phyloP scores from a whole-genome alignment of 1,284 basidiomycete genomes.

The Prillingera fragicola region DNA sequence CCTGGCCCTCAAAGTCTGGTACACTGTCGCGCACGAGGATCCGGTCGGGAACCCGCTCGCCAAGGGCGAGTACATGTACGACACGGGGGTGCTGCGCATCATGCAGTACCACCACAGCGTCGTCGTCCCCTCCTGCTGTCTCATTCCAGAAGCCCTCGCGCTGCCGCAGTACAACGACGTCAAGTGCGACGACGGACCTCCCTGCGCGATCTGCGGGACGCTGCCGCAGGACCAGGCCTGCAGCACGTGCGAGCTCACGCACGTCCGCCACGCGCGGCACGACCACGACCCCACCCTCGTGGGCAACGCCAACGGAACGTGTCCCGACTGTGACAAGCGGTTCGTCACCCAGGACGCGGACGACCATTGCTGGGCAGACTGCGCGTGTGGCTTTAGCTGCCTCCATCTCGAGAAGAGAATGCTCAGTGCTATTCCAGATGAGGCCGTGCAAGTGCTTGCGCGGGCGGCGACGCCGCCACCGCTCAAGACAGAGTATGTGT shows the following conservation, averaged over 20 bases:
- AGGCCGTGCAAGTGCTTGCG: too few species aligned
- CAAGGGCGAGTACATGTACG: constrained; percentile 3
- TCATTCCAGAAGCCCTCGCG: constrained; percentile 9
- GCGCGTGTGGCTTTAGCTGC: constrained; percentile 16
- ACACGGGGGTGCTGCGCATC: constrained; percentile 6
- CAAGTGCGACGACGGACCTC: neutral
- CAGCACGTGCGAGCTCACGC: constrained; percentile 14
- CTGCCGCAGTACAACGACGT: constrained; percentile 1
- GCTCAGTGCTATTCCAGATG: neutral
- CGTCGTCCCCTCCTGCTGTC: constrained; percentile 10
- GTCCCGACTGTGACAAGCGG: constrained; percentile 13
- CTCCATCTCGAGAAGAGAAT: constrained; percentile 6
- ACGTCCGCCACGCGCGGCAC: constrained; percentile 17
- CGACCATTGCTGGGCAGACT: constrained; percentile 9
- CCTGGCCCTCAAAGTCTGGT: constrained; percentile 34
- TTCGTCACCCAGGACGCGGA: neutral
- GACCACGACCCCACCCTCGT: constrained; percentile 19
- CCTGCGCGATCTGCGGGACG: constrained; percentile 12
- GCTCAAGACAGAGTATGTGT: too few species aligned
- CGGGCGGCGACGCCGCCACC: too few species aligned
- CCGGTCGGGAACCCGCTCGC: constrained; percentile 10
- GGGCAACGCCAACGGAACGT: constrained; percentile 17
- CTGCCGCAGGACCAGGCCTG: constrained; percentile 11
- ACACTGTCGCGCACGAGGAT: constrained; percentile 34
- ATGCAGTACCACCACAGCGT: constrained; percentile 9